These are phyloP conservation scores for Talaromyces verruculosus DNA, from an alignment of 2,329 filamentous ascomycete genomes.

Conservation along the genomic window DNA sequence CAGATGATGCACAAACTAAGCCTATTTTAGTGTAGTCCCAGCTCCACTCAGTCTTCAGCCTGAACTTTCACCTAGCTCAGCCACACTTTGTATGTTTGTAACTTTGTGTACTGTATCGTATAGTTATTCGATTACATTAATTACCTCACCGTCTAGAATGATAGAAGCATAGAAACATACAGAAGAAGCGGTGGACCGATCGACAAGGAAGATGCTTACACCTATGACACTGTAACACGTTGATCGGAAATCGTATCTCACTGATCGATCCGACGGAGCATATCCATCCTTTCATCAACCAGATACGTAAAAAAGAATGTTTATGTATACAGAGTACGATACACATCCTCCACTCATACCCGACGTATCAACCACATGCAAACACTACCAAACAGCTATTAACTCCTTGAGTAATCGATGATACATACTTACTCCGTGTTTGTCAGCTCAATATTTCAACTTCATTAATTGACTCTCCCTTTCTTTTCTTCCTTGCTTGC, in stretches of 20 bases:
- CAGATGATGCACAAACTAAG: not conserved
- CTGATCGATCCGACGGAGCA: not conserved
- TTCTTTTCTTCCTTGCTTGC: not conserved
- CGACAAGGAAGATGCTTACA: not conserved
- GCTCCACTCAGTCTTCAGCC: not conserved
- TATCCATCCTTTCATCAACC: not conserved
- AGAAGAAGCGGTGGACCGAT: not conserved
- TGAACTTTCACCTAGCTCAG: not conserved
- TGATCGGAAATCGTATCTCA: not conserved
- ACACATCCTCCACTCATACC: conserved; percentile 2
- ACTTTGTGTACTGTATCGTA: not conserved
- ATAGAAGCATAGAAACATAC: not conserved
- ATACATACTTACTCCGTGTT: not conserved
- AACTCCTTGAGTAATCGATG: not conserved
- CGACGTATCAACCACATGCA: conserved; percentile 3
- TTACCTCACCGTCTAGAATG: conserved; percentile 2
- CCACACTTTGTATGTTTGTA: not conserved
- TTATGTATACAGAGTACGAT: not conserved
- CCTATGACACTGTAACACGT: not conserved
- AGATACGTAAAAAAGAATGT: not conserved
- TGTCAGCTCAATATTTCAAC: not conserved
- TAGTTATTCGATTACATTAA: not conserved
- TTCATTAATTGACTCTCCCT: not conserved
- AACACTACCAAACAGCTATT: not conserved
- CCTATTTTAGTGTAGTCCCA: not conserved